A percentile compares a stretch with the other conserved stretches of the same genome.
phyloP scores from a whole-genome alignment of 345 rosid genomes.

The Eucalyptus coolabah region DNA sequence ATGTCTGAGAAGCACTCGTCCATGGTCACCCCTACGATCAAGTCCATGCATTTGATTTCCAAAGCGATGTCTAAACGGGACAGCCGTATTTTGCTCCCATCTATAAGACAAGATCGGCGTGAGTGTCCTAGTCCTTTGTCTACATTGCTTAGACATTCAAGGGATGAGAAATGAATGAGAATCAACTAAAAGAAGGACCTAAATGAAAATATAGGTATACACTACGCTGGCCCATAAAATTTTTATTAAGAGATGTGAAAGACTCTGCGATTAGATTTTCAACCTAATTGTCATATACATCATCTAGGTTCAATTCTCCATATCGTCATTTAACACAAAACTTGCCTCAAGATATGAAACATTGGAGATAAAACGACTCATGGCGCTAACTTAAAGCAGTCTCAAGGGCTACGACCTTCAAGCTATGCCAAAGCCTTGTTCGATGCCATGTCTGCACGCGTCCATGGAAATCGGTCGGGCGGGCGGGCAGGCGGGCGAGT shows the following conservation, averaged over 20 bases:
- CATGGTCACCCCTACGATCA: neutral
- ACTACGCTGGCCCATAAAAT: fast-evolving
- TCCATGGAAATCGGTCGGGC: fast-evolving
- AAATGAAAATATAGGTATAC: neutral
- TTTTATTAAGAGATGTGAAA: fast-evolving
- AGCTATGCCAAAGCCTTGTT: neutral
- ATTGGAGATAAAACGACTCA: fast-evolving
- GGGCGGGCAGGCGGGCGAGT: neutral
- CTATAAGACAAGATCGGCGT: neutral
- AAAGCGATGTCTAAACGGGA: neutral
- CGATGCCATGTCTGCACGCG: fast-evolving
- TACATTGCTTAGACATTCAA: neutral
- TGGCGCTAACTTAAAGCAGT: fast-evolving
- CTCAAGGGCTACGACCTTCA: neutral
- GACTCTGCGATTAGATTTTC: fast-evolving
- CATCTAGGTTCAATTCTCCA: neutral
- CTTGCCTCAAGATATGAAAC: fast-evolving
- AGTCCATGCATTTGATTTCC: neutral
- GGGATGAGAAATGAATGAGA: neutral
- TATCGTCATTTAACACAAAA: no score
- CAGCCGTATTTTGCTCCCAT: fast-evolving
- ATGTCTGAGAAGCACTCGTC: neutral
- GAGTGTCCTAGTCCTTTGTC: neutral
- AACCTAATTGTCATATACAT: neutral
- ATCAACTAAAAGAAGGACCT: neutral